Base-by-base conservation (phyloP, 148 eudicot species). In the Polygonum aviculare region DNA sequence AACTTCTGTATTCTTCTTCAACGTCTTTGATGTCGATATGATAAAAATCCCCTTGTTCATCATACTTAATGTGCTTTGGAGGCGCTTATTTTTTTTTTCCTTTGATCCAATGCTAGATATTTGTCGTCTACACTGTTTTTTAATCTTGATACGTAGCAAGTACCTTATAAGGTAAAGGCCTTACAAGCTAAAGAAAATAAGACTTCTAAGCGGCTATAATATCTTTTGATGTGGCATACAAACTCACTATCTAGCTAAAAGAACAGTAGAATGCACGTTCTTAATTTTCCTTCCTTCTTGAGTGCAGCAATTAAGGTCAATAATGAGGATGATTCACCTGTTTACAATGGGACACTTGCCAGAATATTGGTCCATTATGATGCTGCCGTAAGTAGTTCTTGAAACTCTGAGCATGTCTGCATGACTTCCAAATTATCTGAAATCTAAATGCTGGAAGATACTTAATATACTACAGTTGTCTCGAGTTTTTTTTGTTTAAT, bases 331-430 rank as follows among this genome's bases (percentile, higher is more conserved):
- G 59, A 80, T 48, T 45, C 62, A 38, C 81, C 91, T 16, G 47
- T 71, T 57, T 96, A 87, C 81, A 88, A 93, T 83, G 94, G 83
- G 39, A 91, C 95, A 3, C 88, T 96, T 78, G 90, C 91, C 71
- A 82, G 75, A 75, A 91, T 80, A 39, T 75, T 96, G 86, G 99
- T 91, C 52, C 90, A 88, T 77, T 96, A 93, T 84, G 88, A 96
- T 72, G 87, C 98, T 62, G 98, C 98, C 14, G 98, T 95, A 82
- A 87, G 97, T 84, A 79, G 72, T 75, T 5, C 41, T 15, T 72
- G 52, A 72, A 72, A 72, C 50, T 1, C 33, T 14, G 19, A 10
- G 19, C 22, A 70, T 69, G 19, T 69, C 40, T 69, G 3, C 48
- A 70, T 38, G 49, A 36, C 47, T 70, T 70, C 9, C 47, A 38